These are phyloP conservation scores for Phialophora chinensis DNA, from an alignment of 2,329 filamentous ascomycete genomes.

Conservation along the genomic window DNA sequence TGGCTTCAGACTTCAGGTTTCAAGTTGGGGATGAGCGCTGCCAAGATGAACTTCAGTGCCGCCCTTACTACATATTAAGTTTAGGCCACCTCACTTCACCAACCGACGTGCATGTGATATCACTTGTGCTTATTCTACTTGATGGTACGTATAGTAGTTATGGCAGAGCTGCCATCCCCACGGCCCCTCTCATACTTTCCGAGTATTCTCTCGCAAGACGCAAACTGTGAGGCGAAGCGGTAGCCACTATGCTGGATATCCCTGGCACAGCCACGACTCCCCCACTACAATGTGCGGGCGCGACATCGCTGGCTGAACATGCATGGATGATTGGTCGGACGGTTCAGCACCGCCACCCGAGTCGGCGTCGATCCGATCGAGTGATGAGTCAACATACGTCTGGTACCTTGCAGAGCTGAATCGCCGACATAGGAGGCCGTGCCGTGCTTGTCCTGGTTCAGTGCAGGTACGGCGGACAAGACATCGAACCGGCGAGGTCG, in stretches of 20 bases:
- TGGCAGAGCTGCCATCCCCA: neutral
- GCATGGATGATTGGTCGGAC: neutral
- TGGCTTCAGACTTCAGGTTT: neutral
- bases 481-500: neutral
- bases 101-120: neutral
- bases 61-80: neutral
- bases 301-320: neutral
- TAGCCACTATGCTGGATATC: neutral
- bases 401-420: constrained; percentile 31
- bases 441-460: neutral
- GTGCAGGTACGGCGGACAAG: neutral
- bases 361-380: neutral
- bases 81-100: neutral
- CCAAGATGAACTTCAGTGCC: neutral
- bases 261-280: neutral
- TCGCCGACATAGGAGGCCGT: neutral
- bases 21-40: neutral
- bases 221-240: neutral
- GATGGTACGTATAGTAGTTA: neutral
- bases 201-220: neutral
- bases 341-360: constrained; percentile 5
- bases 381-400: constrained; percentile 20
- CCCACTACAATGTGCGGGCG: neutral
- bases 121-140: constrained; percentile 1
- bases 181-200: neutral